Base-by-base conservation (phyloP, 192 early-diverging fungal genomes). In the Funneliformis mosseae region DNA sequence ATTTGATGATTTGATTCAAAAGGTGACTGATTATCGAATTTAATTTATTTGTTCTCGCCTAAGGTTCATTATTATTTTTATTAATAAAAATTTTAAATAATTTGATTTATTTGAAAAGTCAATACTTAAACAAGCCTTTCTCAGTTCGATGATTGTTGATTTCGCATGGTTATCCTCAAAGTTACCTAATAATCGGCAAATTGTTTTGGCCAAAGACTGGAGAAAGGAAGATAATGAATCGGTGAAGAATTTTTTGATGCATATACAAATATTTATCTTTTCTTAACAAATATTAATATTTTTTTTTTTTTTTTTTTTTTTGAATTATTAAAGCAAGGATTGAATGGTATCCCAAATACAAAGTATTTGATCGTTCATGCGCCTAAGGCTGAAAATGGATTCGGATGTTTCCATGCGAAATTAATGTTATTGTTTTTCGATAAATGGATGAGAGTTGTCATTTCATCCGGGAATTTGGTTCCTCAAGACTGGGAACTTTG, bases 381-480 rank as follows among this genome's bases (percentile, higher is more conserved):
- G 9, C 83, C 82, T 8, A 83, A 89, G 77, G 77, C 68, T 16
- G 60, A 80, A 12, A 23, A 23, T 21, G 12, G 14, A 25, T 87
- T 81, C 46, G 89, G 90, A 10, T 81, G 86, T n/a, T 89, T 92
- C 78, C 91, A 92, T 72, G 80, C 85, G 39, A 92, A 91, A 68
- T n/a, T 91, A 0, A 91, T 92, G 91, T 79, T 92, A 18, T 43
- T 92, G n/a, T 91, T 89, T 50, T 85, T 87, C 41, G 81, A 86
- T 39, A 70, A 71, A 4, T 88, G 86, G 64, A 55, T 90, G 72
- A 81, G 91, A 11, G 88, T 92, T 6, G 90, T 90, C 4, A 84
- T 83, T 42, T 85, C 86, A 8, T 90, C 21, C 1, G 74, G 3
- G 16, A 59, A 46, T 28, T 76, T 84, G 80, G 76, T 83, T 14